These are phyloP conservation scores for Leucaena leucocephala DNA, from an alignment of 306 rosid species.

Conservation along the genomic window DNA sequence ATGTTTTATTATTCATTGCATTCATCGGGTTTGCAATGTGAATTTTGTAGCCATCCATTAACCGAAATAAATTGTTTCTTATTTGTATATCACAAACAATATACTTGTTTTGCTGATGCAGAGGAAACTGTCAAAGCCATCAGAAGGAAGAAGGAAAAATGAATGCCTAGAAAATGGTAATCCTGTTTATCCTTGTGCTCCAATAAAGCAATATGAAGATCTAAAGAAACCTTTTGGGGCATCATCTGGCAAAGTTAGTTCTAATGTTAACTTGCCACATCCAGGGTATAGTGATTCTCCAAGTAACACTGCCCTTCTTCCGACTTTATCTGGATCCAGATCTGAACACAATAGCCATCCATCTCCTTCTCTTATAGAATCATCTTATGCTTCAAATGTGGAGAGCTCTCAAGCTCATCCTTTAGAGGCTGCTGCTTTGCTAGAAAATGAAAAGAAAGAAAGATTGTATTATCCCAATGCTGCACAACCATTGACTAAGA, in stretches of 20 bases:
- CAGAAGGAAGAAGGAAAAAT: constrained; percentile 44
- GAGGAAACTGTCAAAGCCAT: constrained; percentile 46
- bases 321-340: constrained; percentile 47
- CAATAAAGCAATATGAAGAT: constrained; percentile 42
- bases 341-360: constrained; percentile 39
- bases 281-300: constrained; percentile 38
- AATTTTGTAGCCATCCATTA: constrained; percentile 25
- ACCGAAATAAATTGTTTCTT: constrained; percentile 18
- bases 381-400: constrained; percentile 59
- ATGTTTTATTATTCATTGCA: constrained; percentile 12
- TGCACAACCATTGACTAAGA: constrained; percentile 39
- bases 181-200: constrained; percentile 38
- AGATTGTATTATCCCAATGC: constrained; percentile 37
- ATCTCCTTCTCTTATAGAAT: constrained; percentile 56
- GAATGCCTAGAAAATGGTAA: constrained; percentile 44
- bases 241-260: constrained; percentile 45
- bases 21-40: constrained; percentile 23
- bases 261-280: constrained; percentile 38
- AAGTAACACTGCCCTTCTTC: constrained; percentile 43
- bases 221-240: constrained; percentile 42
- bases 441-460: constrained; percentile 46
- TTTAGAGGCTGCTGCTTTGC: constrained; percentile 45
- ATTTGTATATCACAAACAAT: constrained; percentile 10
- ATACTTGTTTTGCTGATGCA: constrained; percentile 42
- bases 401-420: constrained; percentile 57